phyloP scores from a whole-genome alignment of 2,329 filamentous ascomycete genomes.

The Colletotrichum sp. region DNA sequence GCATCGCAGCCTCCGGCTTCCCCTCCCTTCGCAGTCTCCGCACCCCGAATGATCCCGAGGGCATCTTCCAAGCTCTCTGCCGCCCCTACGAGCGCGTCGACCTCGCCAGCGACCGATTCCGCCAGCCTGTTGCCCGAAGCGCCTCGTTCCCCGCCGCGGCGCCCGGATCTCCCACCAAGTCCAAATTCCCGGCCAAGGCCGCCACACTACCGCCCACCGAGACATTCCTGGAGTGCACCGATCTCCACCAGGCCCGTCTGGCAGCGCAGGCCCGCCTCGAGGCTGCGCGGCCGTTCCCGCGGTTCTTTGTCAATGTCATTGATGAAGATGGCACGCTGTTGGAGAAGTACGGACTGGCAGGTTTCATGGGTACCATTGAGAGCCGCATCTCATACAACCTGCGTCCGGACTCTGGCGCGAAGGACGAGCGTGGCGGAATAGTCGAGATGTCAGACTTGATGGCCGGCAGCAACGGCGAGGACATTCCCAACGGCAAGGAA shows the following conservation, averaged over 20 bases:
- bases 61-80: slow-evolving; percentile 72
- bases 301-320: slow-evolving; percentile 63
- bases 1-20: slow-evolving; percentile 67
- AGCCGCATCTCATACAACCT: slow-evolving; percentile 67
- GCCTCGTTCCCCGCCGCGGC: slow-evolving; percentile 21
- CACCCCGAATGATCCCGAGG: slow-evolving; percentile 72
- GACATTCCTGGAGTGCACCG: slow-evolving; percentile 39
- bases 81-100: slow-evolving; percentile 62
- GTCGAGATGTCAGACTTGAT: slow-evolving; percentile 57
- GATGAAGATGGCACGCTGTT: slow-evolving; percentile 55
- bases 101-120: slow-evolving; percentile 54
- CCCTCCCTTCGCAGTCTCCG: slow-evolving; percentile 65
- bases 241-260: slow-evolving; percentile 58
- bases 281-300: slow-evolving; percentile 55
- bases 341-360: slow-evolving; percentile 60
- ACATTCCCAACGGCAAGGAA: slow-evolving; percentile 33
- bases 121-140: slow-evolving; percentile 23
- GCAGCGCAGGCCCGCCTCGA: slow-evolving; percentile 71
- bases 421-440: slow-evolving; percentile 61
- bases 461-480: slow-evolving; percentile 49
- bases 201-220: slow-evolving; percentile 31
- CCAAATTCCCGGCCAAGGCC: slow-evolving; percentile 40
- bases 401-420: slow-evolving; percentile 58
- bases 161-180: slow-evolving; percentile 29
- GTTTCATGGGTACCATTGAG: slow-evolving; percentile 64